Percentiles rank a stretch among this genome's conserved stretches.
Conservation (phyloP, 371 early-diverging fungal species). For the Cokeromyces recurvatus region DNA sequence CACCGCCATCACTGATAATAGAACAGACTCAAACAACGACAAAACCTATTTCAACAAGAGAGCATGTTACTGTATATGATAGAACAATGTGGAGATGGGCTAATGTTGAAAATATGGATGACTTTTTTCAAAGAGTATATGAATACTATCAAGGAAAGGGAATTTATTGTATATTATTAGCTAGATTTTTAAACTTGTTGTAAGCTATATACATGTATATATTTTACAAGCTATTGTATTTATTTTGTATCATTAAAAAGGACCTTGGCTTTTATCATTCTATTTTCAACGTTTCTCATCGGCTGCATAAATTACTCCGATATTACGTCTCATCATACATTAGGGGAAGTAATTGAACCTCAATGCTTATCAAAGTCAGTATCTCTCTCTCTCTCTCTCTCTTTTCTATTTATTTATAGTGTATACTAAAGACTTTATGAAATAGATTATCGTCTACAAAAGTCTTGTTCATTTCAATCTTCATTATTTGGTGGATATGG, state of each 20-base stretch:
- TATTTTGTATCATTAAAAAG: constrained; percentile 28
- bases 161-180: constrained; percentile 68
- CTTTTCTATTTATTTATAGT: too few species aligned
- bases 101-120: constrained; percentile 76
- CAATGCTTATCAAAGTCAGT: constrained; percentile 60
- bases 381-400: too few species aligned
- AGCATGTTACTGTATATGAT: constrained; percentile 50
- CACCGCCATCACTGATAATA: constrained; percentile 6
- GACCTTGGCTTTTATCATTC: constrained; percentile 80
- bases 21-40: background rate
- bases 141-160: constrained; percentile 82
- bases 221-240: too few species aligned
- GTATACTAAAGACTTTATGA: too few species aligned
- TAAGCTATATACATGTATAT: constrained; percentile 12
- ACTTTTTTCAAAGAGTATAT: constrained; percentile 78
- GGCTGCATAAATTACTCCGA: constrained; percentile 86
- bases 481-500: constrained; percentile 70
- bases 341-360: constrained; percentile 74
- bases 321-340: constrained; percentile 58
- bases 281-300: constrained; percentile 81
- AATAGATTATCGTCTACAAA: constrained; percentile 17
- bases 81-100: constrained; percentile 83
- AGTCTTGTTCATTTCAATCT: constrained; percentile 51
- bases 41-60: constrained; percentile 4
- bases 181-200: constrained; percentile 69